A percentile compares a stretch with the other conserved stretches of the same genome.
These are phyloP conservation scores for Pelargonium cotyledonis DNA, from an alignment of 441 rosid species.

Conservation along the genomic window DNA sequence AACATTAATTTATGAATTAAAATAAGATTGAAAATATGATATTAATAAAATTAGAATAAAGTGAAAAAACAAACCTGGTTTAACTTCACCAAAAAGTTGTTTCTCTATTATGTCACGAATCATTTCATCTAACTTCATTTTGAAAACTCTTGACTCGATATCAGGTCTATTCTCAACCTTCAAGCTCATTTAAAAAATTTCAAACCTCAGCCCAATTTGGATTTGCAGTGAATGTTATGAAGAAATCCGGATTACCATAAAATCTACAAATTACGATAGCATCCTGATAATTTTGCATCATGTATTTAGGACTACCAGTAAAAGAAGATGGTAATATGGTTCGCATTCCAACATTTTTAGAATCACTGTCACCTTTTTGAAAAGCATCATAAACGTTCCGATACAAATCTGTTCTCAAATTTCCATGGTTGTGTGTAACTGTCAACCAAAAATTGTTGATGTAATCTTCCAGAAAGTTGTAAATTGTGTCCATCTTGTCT, in stretches of 20 bases:
- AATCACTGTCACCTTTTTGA: not conserved
- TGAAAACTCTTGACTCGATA: not conserved
- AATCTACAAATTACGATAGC: constrained; percentile 11
- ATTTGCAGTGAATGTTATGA: constrained; percentile 10
- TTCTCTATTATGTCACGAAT: not conserved
- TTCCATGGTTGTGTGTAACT: not conserved
- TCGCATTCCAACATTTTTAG: not conserved
- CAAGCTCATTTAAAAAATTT: not conserved
- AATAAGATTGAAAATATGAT: no score
- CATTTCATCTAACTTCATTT: not conserved
- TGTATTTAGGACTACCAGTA: not conserved
- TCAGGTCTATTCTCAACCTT: not conserved
- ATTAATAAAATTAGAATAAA: no score
- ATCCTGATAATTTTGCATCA: constrained; percentile 8
- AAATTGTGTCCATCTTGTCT: no score
- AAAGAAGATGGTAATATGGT: constrained; percentile 1
- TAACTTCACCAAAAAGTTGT: not conserved
- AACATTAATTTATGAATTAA: no score
- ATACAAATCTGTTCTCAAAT: not conserved
- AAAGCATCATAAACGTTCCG: not conserved
- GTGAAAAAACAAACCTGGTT: not conserved
- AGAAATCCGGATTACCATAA: not conserved
- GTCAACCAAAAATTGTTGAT: no score
- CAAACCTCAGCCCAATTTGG: not conserved
- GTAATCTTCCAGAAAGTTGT: no score